Evolutionary conservation across 2,329 filamentous ascomycete genomes (phyloP).

Genomic region (Clonostachys rosea): DNA sequence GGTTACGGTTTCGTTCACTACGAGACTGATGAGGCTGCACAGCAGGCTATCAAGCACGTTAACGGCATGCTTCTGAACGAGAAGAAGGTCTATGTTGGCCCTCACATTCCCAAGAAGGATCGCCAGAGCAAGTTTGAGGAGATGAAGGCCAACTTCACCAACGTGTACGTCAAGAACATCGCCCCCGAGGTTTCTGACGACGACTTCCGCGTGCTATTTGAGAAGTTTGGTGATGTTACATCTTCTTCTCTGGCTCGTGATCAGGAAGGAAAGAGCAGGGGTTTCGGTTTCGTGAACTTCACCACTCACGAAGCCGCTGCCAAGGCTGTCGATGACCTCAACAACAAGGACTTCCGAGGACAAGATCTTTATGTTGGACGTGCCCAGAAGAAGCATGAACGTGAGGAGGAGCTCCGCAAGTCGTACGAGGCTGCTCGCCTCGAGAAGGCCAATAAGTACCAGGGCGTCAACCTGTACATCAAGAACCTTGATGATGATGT

Average conservation of each 20-base stretch:
- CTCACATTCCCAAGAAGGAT: constrained; percentile 99
- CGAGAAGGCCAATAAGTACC: constrained; percentile 99
- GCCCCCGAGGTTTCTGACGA: constrained; percentile 80
- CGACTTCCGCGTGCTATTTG: constrained; percentile 90
- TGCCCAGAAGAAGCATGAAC: constrained; percentile 99
- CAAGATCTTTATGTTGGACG: constrained; percentile 97
- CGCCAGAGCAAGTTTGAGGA: constrained; percentile 99
- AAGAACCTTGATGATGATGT: constrained; percentile 98
- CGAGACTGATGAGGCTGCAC: constrained; percentile 96
- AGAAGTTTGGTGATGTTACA: constrained; percentile 89
- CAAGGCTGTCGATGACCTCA: constrained; percentile 85
- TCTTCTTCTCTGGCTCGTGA: constrained; percentile 92
- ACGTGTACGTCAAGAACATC: constrained; percentile 99
- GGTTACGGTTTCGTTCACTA: constrained; percentile 99
- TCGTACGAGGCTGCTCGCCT: constrained; percentile 96
- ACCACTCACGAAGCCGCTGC: constrained; percentile 83
- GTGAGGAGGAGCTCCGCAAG: constrained; percentile 97
- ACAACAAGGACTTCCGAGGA: constrained; percentile 86
- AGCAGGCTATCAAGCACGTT: constrained; percentile 97
- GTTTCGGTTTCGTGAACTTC: constrained; percentile 96
- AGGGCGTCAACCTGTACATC: constrained; percentile 98
- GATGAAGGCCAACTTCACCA: constrained; percentile 99
- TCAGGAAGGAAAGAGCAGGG: constrained; percentile 85
- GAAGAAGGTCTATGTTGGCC: constrained; percentile 99
- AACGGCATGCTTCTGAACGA: constrained; percentile 99